Conservation (phyloP, 2,329 filamentous ascomycete species). For the Fusarium oligoseptatum region DNA sequence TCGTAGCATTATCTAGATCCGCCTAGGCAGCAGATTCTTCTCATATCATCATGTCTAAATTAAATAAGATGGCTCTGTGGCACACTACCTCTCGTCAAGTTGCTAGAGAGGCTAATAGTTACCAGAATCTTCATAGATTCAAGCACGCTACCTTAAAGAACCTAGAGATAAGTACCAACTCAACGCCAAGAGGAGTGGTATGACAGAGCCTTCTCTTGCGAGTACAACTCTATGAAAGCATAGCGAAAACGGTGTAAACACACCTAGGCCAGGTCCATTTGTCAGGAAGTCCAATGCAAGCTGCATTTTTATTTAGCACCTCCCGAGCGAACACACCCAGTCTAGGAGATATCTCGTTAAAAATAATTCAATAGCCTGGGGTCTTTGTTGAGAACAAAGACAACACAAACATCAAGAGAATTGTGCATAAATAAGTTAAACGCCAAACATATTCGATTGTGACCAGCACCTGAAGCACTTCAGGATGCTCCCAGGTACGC, state of each 20-base stretch:
- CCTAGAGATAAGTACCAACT: neutral
- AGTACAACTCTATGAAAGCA: neutral
- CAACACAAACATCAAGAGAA: neutral
- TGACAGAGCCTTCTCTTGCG: neutral
- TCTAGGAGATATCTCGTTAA: neutral
- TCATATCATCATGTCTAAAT: neutral
- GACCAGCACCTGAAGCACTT: neutral
- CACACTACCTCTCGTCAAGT: neutral
- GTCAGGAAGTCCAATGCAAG: neutral
- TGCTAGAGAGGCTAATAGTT: neutral
- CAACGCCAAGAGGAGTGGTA: neutral
- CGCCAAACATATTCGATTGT: neutral
- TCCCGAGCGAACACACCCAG: neutral
- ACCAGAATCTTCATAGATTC: neutral
- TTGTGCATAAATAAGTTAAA: neutral
- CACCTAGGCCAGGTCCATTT: neutral
- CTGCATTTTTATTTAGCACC: neutral
- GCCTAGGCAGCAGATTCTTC: neutral
- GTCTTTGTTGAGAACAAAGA: neutral
- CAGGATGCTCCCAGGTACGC: neutral
- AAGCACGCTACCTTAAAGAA: neutral
- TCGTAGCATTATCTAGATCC: neutral
- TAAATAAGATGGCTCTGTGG: neutral
- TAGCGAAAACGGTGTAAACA: neutral
- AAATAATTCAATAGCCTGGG: neutral